Evolutionary conservation across 371 early-diverging fungal genomes (phyloP).

Genomic region (Modicella reniformis): DNA sequence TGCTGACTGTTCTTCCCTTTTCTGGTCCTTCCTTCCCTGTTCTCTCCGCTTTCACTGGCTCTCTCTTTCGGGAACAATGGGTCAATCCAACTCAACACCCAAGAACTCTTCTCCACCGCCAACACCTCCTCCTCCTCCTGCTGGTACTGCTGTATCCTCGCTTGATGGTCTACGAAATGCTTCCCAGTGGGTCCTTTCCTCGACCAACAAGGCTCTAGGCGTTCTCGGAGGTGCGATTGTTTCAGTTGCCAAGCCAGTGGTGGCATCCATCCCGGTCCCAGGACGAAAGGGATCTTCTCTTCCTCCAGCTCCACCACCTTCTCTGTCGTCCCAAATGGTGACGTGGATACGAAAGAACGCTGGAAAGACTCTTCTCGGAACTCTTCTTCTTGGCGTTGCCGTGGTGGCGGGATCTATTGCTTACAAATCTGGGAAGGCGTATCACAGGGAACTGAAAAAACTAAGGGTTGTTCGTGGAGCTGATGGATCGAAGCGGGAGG

Average conservation of each 20-base stretch:
- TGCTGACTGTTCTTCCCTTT: not conserved
- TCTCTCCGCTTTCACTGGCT: not conserved
- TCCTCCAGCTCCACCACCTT: constrained; percentile 16
- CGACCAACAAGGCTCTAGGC: constrained; percentile 4
- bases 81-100: constrained; percentile 31
- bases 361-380: constrained; percentile 6
- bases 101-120: constrained; percentile 2
- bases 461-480: constrained; percentile 2
- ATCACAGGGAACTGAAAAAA: not conserved
- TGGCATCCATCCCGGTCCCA: constrained; percentile 4
- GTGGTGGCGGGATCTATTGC: constrained; percentile 7
- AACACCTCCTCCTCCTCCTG: not conserved
- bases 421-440: not conserved
- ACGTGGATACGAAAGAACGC: constrained; percentile 9
- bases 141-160: constrained; percentile 5
- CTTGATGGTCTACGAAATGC: constrained; percentile 20
- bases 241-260: constrained; percentile 8
- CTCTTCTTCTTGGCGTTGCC: not conserved
- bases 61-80: constrained; percentile 7
- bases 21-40: not conserved
- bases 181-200: constrained; percentile 10
- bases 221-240: constrained; percentile 20
- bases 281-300: constrained; percentile 9
- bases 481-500: constrained; percentile 10
- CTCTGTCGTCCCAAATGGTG: not conserved